These are phyloP conservation scores for Penicillium nucicola DNA, from an alignment of 495 filamentous ascomycete genomes.

Conservation along the genomic window DNA sequence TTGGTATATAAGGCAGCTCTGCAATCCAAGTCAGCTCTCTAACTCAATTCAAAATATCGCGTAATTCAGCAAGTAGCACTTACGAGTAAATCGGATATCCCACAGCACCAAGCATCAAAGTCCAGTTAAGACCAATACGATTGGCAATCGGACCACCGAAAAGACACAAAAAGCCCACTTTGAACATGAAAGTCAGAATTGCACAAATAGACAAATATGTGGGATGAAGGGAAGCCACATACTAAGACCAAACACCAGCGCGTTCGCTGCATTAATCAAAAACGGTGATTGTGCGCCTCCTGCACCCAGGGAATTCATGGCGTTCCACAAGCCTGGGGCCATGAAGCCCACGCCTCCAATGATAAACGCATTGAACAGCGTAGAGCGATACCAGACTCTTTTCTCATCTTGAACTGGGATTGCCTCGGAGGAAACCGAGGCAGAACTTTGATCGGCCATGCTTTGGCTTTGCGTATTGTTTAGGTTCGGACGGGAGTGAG, in stretches of 20 bases:
- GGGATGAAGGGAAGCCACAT: slow-evolving; percentile 2
- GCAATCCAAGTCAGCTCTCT: slow-evolving; percentile 18
- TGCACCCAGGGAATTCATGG: slow-evolving; percentile 67
- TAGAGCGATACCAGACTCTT: slow-evolving; percentile 54
- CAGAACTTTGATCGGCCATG: slow-evolving; percentile 1
- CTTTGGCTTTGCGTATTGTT: neutral
- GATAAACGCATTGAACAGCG: slow-evolving; percentile 55
- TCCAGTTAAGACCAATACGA: slow-evolving; percentile 58
- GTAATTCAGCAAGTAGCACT: neutral
- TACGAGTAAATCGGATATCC: slow-evolving; percentile 39
- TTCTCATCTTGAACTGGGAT: slow-evolving; percentile 1
- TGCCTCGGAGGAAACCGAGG: slow-evolving; percentile 5
- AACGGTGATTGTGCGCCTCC: slow-evolving; percentile 57
- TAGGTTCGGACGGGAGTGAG: too few species aligned
- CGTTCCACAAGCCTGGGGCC: slow-evolving; percentile 43
- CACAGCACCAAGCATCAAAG: slow-evolving; percentile 55
- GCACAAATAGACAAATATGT: neutral
- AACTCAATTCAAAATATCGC: neutral
- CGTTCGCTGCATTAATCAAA: slow-evolving; percentile 63
- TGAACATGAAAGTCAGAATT: slow-evolving; percentile 16
- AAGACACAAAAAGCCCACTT: slow-evolving; percentile 56
- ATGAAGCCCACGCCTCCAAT: slow-evolving; percentile 38
- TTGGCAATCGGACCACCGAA: slow-evolving; percentile 52
- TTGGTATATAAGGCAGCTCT: slow-evolving; percentile 62
- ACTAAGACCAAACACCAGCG: slow-evolving; percentile 53